phyloP scores from a whole-genome alignment of 768 basidiomycete genomes.

The Lactifluus rugatus region DNA sequence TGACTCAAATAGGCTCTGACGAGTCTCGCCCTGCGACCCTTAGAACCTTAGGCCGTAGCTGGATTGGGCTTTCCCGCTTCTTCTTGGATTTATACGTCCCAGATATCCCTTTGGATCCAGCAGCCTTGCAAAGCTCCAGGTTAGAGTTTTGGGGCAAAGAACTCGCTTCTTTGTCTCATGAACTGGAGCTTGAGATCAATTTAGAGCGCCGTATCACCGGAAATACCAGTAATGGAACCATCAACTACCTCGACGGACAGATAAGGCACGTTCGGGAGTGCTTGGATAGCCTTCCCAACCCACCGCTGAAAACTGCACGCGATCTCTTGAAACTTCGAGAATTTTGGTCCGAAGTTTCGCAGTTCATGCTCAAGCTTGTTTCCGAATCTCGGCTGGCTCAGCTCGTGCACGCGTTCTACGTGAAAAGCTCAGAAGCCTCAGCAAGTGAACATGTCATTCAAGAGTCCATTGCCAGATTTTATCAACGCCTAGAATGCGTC shows the following conservation, averaged over 20 bases:
- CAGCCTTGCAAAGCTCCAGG: conserved; percentile 46
- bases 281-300: conserved; percentile 23
- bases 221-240: conserved; percentile 40
- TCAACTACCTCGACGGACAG: conserved; percentile 35
- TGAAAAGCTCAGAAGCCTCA: conserved; percentile 30
- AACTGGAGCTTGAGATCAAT: conserved; percentile 43
- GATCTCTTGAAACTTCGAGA: conserved; percentile 43
- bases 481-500: conserved; percentile 53
- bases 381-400: conserved; percentile 38
- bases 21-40: conserved; percentile 1
- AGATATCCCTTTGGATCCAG: conserved; percentile 79
- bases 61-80: conserved; percentile 50
- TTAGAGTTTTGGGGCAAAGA: conserved; percentile 37
- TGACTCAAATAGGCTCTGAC: not conserved
- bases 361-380: conserved; percentile 59
- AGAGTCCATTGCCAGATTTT: conserved; percentile 68
- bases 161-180: conserved; percentile 32
- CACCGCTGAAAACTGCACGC: conserved; percentile 27
- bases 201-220: conserved; percentile 52
- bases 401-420: conserved; percentile 34
- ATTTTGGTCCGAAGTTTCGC: conserved; percentile 69
- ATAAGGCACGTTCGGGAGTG: conserved; percentile 27
- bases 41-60: conserved; percentile 34
- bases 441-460: conserved; percentile 66
- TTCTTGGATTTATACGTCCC: conserved; percentile 72